Conservation (phyloP, 2,329 filamentous ascomycete species). For the Pseudogymnoascus sp. region DNA sequence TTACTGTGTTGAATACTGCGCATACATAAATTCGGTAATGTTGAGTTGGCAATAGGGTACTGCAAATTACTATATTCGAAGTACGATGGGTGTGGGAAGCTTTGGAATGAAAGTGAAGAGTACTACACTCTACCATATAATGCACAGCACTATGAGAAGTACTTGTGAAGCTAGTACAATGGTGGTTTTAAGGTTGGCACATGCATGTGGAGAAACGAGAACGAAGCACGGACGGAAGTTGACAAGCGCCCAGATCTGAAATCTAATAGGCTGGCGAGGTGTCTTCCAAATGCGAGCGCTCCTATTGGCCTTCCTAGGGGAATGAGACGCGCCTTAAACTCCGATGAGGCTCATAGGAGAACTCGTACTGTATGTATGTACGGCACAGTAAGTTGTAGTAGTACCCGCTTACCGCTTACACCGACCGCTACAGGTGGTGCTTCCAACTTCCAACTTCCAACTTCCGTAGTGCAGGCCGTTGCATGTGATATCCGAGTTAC, state of each 20-base stretch:
- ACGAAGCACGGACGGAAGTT: not conserved
- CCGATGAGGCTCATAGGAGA: not conserved
- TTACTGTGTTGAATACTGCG: not conserved
- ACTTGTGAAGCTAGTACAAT: not conserved
- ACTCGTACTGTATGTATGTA: too few relatives aligned
- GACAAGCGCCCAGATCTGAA: not conserved
- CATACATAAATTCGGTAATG: not conserved
- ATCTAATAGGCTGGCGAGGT: not conserved
- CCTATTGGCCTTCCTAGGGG: not conserved
- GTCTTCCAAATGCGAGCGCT: not conserved
- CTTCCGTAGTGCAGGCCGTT: not conserved
- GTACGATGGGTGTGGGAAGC: not conserved
- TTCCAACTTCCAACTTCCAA: constrained; percentile 8
- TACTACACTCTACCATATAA: not conserved
- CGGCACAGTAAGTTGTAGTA: not conserved
- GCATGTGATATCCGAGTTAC: not conserved
- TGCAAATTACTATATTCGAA: not conserved
- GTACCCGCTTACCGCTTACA: not conserved
- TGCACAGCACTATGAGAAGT: not conserved
- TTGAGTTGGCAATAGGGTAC: not conserved
- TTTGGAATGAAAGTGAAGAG: not conserved
- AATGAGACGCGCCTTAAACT: not conserved
- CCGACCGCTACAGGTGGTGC: not conserved
- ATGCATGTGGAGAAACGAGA: not conserved
- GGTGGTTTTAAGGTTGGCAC: constrained; percentile 2